These are phyloP conservation scores for Ilyonectria destructans DNA, from an alignment of 2,329 filamentous ascomycete genomes.

Conservation along the genomic window DNA sequence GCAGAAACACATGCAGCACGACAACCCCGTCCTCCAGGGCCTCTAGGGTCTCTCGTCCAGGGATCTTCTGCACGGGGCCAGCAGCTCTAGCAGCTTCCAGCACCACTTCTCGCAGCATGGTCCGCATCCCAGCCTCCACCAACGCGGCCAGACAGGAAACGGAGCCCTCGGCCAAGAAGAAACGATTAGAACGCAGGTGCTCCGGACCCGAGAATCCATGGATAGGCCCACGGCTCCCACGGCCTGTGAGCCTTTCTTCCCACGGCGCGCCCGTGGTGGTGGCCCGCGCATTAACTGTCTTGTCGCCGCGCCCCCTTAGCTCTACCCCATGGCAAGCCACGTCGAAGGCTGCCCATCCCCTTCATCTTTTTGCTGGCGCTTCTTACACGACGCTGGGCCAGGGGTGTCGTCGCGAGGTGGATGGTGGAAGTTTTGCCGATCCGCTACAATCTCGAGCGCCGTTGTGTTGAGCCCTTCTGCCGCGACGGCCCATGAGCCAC, in stretches of 20 bases:
- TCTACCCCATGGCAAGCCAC: slow-evolving; percentile 49
- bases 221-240: slow-evolving; percentile 15
- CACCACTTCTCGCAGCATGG: slow-evolving; percentile 25
- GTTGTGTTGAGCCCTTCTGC: slow-evolving; percentile 39
- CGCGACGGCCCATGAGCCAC: slow-evolving; percentile 43
- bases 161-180: slow-evolving; percentile 29
- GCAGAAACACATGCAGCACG: slow-evolving; percentile 29
- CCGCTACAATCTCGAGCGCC: slow-evolving; percentile 45
- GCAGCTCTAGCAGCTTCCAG: slow-evolving; percentile 21
- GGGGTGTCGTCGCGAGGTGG: slow-evolving; percentile 42
- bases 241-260: slow-evolving; percentile 39
- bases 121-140: slow-evolving; percentile 30
- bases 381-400: slow-evolving; percentile 47
- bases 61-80: slow-evolving; percentile 23
- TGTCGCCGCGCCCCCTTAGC: slow-evolving; percentile 35
- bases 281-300: slow-evolving; percentile 35
- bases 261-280: slow-evolving; percentile 37
- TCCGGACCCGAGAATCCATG: slow-evolving; percentile 23
- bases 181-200: slow-evolving; percentile 31
- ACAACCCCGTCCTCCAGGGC: slow-evolving; percentile 15
- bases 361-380: slow-evolving; percentile 45
- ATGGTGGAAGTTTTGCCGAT: slow-evolving; percentile 45
- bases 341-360: slow-evolving; percentile 42
- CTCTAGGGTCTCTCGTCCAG: slow-evolving; percentile 18
- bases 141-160: slow-evolving; percentile 32